Evolutionary conservation across 1,284 basidiomycete species (phyloP).

Genomic region (Vanrija humicola): DNA sequence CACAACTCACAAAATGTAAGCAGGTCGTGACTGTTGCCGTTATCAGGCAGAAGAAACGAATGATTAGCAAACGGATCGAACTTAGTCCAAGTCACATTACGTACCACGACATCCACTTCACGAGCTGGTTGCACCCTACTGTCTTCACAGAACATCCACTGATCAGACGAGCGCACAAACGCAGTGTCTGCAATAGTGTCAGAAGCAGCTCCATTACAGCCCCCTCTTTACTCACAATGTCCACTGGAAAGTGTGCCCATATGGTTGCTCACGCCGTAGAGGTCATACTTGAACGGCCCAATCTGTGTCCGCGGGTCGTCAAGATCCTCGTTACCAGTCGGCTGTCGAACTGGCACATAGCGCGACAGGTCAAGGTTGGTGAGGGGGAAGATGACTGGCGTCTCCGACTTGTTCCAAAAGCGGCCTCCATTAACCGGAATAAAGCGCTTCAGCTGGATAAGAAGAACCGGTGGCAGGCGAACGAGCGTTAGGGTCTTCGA

Average conservation of each 20-base stretch:
- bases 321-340: slow-evolving; percentile 51
- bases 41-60: not conserved
- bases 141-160: slow-evolving; percentile 86
- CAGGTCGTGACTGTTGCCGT: slow-evolving; percentile 64
- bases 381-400: slow-evolving; percentile 82
- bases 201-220: not conserved
- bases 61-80: not conserved
- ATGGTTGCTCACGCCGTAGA: slow-evolving; percentile 89
- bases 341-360: slow-evolving; percentile 79
- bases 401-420: slow-evolving; percentile 93
- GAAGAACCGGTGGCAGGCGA: slow-evolving; percentile 84
- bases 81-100: slow-evolving; percentile 43
- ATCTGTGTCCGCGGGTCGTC: slow-evolving; percentile 74
- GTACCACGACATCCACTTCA: slow-evolving; percentile 75
- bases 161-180: slow-evolving; percentile 66
- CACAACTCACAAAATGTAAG: slow-evolving; percentile 69
- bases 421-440: slow-evolving; percentile 70
- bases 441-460: slow-evolving; percentile 96
- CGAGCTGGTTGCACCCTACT: slow-evolving; percentile 68
- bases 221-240: slow-evolving; percentile 67
- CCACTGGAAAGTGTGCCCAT: slow-evolving; percentile 84
- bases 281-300: slow-evolving; percentile 80
- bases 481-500: slow-evolving; percentile 81
- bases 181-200: slow-evolving; percentile 64
- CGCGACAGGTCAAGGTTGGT: slow-evolving; percentile 79